Evolutionary conservation across 768 basidiomycete genomes (phyloP), one percentile per base, ranked within the genome.

Genomic region (Russula brevipes): DNA sequence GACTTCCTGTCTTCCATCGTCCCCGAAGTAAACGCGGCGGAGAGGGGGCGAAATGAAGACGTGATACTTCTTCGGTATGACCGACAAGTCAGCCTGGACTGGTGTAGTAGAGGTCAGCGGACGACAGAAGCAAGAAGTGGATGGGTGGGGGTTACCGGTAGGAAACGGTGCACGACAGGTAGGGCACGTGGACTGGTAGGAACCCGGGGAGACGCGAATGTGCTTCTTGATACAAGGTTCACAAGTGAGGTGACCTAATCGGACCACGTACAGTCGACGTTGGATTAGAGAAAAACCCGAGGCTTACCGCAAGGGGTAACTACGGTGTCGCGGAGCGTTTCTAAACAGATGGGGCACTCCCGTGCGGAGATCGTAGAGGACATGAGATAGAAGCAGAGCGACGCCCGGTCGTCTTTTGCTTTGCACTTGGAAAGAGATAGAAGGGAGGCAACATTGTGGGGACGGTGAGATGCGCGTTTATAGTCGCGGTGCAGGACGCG

Each of bases 311-410:
- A 67, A 5, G 65, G 67, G 12, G 61, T 54, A 19, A 51, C 61
- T 0, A 66, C 51, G 2, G 65, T 65, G 12, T 63, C 36, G 11
- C 38, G 46, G 54, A 63, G 33, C 45, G 8, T 45, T 11, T 66
- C 67, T 14, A 63, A 46, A 54, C 67, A 68, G 33, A 68, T 60
- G 2, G 65, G 56, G 45, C 67, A 68, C 10, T 63, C 51, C 35
- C 11, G 39, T n/a, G 33, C 12, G 33, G 42, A 10, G 55, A 45
- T 42, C 16, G 14, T 4, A 57, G 51, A 52, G 35, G 49, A 14
- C 42, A 53, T 44, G 42, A 12, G 42, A 8, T 12, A 7, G 16
- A 24, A n/a, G 7, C n/a, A 41, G 24, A 8, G 58, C 50, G 31
- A 52, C 31, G 7, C 9, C 41, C 17, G 11, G 50, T 35, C 41